Evolutionary conservation across 148 eudicot genomes (phyloP), one percentile per base, ranked within the genome.

Genomic region (Silene conica): DNA sequence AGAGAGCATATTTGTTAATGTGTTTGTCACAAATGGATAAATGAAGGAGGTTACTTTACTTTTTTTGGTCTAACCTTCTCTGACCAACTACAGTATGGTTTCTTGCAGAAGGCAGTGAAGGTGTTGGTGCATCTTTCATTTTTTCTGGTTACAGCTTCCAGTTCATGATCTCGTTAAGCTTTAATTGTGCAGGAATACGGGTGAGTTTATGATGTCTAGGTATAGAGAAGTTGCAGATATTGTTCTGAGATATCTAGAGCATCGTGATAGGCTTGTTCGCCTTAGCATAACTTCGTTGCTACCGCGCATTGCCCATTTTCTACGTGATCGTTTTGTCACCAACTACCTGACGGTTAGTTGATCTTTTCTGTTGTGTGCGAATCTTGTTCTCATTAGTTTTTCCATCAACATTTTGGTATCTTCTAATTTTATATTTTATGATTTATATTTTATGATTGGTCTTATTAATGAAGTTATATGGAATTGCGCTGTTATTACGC

Each of bases 141-240:
- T 28, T 28, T 45, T 46, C 22, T 34, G 65, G 26, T 58, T 28
- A 12, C 58, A 7, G 25, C 41, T 78, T 60, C 58, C 28, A 48
- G 57, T 4, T 66, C 28, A 16, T 79, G 52, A 52, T 72, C 26
- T 20, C 43, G 28, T 72, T 2, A 41, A 23, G n/a, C 18, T 63
- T 15, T 43, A 21, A 71, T 73, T 26, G 66, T 80, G 76, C 96
- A 95, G 98, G 85, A 95, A 95, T 72, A 89, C 97, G 0, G 97
- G 98, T 2, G 98, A 95, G 82, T 95, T 95, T 76, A 95, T 95
- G 98, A 95, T 95, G 98, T 95, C 96, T 68, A 87, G 98, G 82
- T 95, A 95, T 59, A 88, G 97, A 76, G 98, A 95, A 85, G 97
- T 95, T 76, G 97, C 98, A 26, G 98, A 95, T 20, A 95, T 92